Percentiles rank a stretch among this genome's conserved stretches.
phyloP scores from a whole-genome alignment of 2,329 filamentous ascomycete species.

The Alternaria angustiovoidea region DNA sequence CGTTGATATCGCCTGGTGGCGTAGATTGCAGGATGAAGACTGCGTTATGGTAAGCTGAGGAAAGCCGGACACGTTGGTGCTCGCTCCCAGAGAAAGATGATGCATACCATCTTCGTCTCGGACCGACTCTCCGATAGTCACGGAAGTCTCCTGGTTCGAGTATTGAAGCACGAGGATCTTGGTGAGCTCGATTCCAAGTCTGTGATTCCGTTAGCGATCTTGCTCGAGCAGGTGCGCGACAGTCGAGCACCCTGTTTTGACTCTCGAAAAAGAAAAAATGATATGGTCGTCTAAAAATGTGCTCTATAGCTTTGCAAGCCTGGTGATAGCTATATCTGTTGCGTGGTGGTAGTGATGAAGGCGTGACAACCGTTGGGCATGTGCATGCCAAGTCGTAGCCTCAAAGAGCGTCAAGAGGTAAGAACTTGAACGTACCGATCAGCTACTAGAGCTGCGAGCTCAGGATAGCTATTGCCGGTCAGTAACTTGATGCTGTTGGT shows the following conservation, averaged over 20 bases:
- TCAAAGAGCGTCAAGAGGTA: conserved; percentile 5
- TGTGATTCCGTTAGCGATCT: conserved; percentile 48
- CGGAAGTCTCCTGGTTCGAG: conserved; percentile 86
- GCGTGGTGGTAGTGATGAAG: neutral
- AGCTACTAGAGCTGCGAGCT: conserved; percentile 74
- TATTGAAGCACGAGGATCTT: conserved; percentile 84
- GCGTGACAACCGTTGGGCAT: neutral
- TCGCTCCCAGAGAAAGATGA: conserved; percentile 4
- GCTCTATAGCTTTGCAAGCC: neutral
- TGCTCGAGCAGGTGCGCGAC: conserved; percentile 1
- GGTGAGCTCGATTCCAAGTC: conserved; percentile 78
- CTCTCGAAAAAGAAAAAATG: neutral
- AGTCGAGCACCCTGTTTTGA: neutral
- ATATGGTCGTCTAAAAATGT: neutral
- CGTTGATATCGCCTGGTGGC: conserved; percentile 94
- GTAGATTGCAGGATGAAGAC: conserved; percentile 98
- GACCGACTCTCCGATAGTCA: conserved; percentile 95
- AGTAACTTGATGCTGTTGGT: conserved; percentile 78
- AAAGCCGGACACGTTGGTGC: neutral
- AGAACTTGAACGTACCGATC: conserved; percentile 61
- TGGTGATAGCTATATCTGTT: neutral
- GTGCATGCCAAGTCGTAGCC: conserved; percentile 21
- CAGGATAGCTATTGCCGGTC: conserved; percentile 77
- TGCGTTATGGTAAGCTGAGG: conserved; percentile 45
- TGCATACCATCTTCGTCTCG: conserved; percentile 86